Evolutionary conservation across 1,139 yeast genomes (phyloP), one percentile per base, ranked within the genome.

Genomic region (Torulaspora globosa): DNA sequence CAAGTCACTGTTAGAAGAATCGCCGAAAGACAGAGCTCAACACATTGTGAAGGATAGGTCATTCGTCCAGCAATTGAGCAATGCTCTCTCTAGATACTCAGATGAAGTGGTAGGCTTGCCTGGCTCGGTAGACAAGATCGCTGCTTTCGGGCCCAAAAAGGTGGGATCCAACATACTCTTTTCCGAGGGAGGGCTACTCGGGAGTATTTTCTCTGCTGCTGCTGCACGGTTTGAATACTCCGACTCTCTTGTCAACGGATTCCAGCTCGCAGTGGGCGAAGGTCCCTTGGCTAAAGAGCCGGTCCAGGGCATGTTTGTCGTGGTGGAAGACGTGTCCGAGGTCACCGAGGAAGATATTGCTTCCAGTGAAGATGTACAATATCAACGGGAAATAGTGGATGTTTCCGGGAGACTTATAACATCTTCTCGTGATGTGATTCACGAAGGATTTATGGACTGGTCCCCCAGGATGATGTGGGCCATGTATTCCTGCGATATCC

Each of bases 211-310:
- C 3, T 37, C 29, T 8, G 53, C 55, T 1, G 47, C 36, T 7
- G 55, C 55, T 0, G 57, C 58, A 1, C 57, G 54, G 11, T 76
- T 78, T 54, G 78, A 72, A 42, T 82, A 72, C 60, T 88, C 82
- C 52, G 82, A 82, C 45, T 79, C 83, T 56, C 68, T 92, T 5
- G 62, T 85, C 39, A 84, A 86, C 55, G 98, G 96, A 1, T 90
- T 89, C 66, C 95, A 88, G 60, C 69, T 89, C 41, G 88, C 96
- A 1, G 78, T 81, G 44, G 73, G 76, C 40, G 88, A 82, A 59
- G 99, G 99, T 1, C 97, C 97, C 0, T 71, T 94, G 44, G 82
- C 94, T 1, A 78, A 84, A 3, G 99, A 94, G 63, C 92, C 90
- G 0, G 75, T 88, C 31, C 94, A 89, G 63, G 97, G 97, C 3